Evolutionary conservation across 352 stramenopile genomes (phyloP).

Genomic region (Phytophthora pisi): DNA sequence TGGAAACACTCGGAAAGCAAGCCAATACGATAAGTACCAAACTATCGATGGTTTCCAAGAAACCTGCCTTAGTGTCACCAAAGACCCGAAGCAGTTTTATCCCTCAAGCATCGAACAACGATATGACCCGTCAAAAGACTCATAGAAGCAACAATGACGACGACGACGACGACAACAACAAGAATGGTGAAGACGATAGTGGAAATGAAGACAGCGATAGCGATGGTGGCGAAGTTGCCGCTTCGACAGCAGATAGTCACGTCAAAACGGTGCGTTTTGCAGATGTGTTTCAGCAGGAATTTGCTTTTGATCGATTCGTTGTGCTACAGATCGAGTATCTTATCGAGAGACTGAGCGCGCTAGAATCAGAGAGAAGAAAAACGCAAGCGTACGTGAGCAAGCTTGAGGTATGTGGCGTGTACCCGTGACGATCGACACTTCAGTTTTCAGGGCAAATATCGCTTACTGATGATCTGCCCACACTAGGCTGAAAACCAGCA

Average conservation of each 20-base stretch:
- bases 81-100: conserved; percentile 13
- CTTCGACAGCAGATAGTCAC: conserved; percentile 23
- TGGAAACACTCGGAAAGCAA: conserved; percentile 12
- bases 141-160: conserved; percentile 1
- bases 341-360: conserved; percentile 51
- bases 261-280: conserved; percentile 46
- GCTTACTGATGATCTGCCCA: background rate
- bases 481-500: conserved; percentile 44
- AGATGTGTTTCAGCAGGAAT: background rate
- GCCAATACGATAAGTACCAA: background rate
- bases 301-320: background rate
- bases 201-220: conserved; percentile 10
- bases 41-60: background rate
- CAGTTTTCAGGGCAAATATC: background rate
- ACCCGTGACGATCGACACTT: background rate
- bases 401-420: conserved; percentile 46
- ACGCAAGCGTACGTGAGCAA: conserved; percentile 39
- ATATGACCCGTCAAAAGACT: background rate
- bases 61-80: conserved; percentile 19
- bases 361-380: conserved; percentile 54
- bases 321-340: conserved; percentile 59
- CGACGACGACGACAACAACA: conserved; percentile 7
- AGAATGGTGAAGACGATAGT: conserved; percentile 18
- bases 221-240: conserved; percentile 6
- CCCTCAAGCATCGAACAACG: conserved; percentile 2